Evolutionary conservation across 2,329 filamentous ascomycete genomes (phyloP), one percentile per base, ranked within the genome.

Genomic region (Aureobasidium namibiae): DNA sequence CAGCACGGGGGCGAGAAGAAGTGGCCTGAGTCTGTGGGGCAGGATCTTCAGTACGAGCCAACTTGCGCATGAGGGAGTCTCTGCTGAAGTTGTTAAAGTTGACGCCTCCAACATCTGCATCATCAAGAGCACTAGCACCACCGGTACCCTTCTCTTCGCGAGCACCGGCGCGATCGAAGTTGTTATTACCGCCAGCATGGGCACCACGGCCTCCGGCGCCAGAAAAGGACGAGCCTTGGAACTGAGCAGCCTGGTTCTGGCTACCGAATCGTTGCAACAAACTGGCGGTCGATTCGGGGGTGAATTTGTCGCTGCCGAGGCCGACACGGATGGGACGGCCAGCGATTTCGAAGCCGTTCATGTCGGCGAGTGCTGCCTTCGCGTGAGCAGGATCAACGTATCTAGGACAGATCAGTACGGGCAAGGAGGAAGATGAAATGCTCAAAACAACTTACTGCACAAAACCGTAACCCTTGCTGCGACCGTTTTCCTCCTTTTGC

Each of bases 51-150:
- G 89, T 92, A 81, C 94, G 87, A 72, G 94, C 92, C 76, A 99
- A 89, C 78, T 97, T 96, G 75, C 90, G 86, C 94, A 99, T 99
- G 76, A 99, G 86, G 71, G 92, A 90, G 79, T 97, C 91, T 77
- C 94, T 90, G 81, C 90, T 96, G 80, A 95, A 96, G 76, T 96
- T 96, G 82, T 91, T 96, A 87, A 97, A 97, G 78, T 97, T 97
- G 75, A 99, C 92, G 70, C 94, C 94, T 54, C 89, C 90, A 72
- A 99, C 94, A 74, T 99, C 94, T 63, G 92, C 95, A 72, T 99
- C 94, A 76, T 99, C 94, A 56, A 99, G 80, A 68, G 94, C 94
- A 77, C 92, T 96, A 52, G 92, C 92, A 67, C 91, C 91, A 62
- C 89, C 89, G 46, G 89, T 84, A 65, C 84, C 83, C 75, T 96